Conservation (phyloP, 192 early-diverging fungal genomes). For the Backusella tarrabulga region DNA sequence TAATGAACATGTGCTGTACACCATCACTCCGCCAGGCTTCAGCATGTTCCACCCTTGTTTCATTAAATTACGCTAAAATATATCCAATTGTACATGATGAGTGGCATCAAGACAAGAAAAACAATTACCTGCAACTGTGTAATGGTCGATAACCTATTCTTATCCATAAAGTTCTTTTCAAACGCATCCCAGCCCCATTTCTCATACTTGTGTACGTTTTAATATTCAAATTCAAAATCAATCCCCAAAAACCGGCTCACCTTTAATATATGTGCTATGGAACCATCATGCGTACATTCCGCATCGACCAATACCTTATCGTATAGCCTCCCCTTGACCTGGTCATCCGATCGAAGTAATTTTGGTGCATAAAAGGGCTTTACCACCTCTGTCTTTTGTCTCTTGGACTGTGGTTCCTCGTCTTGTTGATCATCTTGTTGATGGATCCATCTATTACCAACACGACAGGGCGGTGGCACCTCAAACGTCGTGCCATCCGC, state of each 20-base stretch:
- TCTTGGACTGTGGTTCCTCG: conserved; percentile 7
- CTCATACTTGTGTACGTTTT: conserved; percentile 53
- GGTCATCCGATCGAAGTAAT: conserved; percentile 62
- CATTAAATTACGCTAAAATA: conserved; percentile 58
- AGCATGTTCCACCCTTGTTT: conserved; percentile 76
- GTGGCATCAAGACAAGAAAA: too few relatives aligned
- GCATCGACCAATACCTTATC: conserved; percentile 66
- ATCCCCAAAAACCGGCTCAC: conserved; percentile 13
- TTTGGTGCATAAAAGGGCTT: conserved; percentile 79
- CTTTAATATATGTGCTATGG: conserved; percentile 72
- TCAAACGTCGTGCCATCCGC: conserved; percentile 84
- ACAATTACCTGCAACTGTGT: conserved; percentile 57
- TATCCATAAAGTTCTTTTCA: conserved; percentile 69
- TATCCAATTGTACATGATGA: too few relatives aligned
- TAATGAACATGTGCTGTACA: conserved; percentile 87
- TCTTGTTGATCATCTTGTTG: conserved; percentile 21
- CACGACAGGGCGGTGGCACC: conserved; percentile 62
- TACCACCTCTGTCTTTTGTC: neutral
- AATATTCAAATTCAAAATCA: too few relatives aligned
- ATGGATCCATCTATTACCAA: conserved; percentile 17
- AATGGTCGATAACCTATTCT: conserved; percentile 57
- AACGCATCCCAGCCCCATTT: conserved; percentile 81
- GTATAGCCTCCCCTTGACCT: conserved; percentile 63
- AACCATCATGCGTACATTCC: conserved; percentile 92
- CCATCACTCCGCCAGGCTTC: conserved; percentile 72